phyloP scores from a whole-genome alignment of 371 early-diverging fungal species.

The Mucor velutinosus region DNA sequence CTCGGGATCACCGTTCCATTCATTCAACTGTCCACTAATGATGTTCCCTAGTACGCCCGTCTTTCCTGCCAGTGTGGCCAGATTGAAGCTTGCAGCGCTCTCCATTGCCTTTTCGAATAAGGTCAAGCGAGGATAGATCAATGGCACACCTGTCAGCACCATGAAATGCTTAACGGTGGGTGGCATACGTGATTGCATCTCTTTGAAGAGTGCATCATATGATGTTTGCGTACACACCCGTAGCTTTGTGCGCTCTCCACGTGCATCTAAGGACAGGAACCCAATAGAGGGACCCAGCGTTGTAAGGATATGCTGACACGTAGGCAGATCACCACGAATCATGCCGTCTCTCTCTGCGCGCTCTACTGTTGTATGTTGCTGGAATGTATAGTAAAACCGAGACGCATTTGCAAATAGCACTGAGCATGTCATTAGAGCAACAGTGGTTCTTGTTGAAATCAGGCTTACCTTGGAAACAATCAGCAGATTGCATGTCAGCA shows the following conservation, averaged over 20 bases:
- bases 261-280: constrained; percentile 74
- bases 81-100: constrained; percentile 36
- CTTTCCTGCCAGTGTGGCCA: constrained; percentile 40
- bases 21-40: constrained; percentile 50
- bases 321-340: constrained; percentile 28
- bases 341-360: constrained; percentile 62
- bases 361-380: constrained; percentile 76
- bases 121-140: constrained; percentile 76
- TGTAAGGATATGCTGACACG: constrained; percentile 38
- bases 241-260: constrained; percentile 73
- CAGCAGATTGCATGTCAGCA: constrained; percentile 68
- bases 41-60: constrained; percentile 42
- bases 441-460: neutral
- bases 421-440: neutral
- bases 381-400: constrained; percentile 85
- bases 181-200: constrained; percentile 45
- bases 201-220: constrained; percentile 65
- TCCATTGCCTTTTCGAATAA: constrained; percentile 67
- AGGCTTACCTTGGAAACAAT: constrained; percentile 33
- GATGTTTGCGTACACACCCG: constrained; percentile 64
- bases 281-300: constrained; percentile 73
- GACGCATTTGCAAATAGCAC: constrained; percentile 56
- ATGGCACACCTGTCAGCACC: constrained; percentile 73
- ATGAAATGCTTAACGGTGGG: constrained; percentile 65
- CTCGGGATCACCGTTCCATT: constrained; percentile 82